phyloP scores from a whole-genome alignment of 805 yeast species.

The Myxozyma neotropica region DNA sequence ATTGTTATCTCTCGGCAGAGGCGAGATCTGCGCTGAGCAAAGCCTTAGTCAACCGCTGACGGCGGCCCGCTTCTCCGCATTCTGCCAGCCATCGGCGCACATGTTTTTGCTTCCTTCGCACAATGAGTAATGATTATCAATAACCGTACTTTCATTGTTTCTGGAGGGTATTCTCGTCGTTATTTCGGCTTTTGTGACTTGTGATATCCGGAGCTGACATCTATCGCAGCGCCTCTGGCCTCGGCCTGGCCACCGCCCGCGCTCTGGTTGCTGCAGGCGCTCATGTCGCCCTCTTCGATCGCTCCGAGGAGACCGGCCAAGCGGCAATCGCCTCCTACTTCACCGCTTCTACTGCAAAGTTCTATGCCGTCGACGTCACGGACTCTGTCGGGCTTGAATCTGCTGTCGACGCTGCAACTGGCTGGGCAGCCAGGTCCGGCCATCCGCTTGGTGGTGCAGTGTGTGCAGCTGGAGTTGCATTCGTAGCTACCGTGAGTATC shows the following conservation, averaged over 20 bases:
- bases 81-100: too few species aligned
- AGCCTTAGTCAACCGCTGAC: too few species aligned
- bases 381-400: constrained; percentile 6
- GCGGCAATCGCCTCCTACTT: background rate
- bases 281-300: constrained; percentile 25
- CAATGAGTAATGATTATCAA: constrained; percentile 11
- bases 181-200: too few species aligned
- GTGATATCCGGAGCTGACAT: background rate
- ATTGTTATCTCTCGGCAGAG: too few species aligned
- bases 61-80: too few species aligned
- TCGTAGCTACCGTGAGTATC: constrained; percentile 5
- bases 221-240: constrained; percentile 23
- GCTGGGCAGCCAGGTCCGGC: constrained; percentile 11
- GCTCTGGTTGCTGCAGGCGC: constrained; percentile 18
- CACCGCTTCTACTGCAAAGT: background rate
- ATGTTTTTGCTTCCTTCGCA: too few species aligned
- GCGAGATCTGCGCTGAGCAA: too few species aligned
- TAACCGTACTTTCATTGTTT: constrained; percentile 16
- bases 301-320: constrained; percentile 7
- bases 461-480: constrained; percentile 26
- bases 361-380: constrained; percentile 22
- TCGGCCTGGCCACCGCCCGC: constrained; percentile 25
- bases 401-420: constrained; percentile 20
- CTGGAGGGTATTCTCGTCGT: constrained; percentile 31
- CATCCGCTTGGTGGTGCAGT: constrained; percentile 23